phyloP scores from a whole-genome alignment of 176 grass and related monocot genomes.

The Musa troglodytarum region DNA sequence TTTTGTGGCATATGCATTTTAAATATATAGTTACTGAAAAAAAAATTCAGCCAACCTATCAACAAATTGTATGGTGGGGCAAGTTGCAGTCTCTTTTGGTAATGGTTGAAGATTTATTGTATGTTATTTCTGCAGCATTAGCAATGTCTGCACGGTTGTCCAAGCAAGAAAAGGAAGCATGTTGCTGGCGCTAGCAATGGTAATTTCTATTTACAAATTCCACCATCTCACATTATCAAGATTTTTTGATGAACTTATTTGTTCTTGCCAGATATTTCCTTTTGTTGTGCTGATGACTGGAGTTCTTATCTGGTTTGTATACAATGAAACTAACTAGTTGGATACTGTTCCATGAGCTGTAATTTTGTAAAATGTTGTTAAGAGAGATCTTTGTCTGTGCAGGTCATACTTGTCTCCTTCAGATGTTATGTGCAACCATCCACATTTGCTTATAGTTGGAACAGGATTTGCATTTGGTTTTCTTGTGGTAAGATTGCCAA shows the following conservation, averaged over 20 bases:
- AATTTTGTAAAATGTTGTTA: not conserved
- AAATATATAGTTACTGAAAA: too few relatives aligned
- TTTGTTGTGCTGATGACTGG: conserved; percentile 63
- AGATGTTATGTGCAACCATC: conserved; percentile 85
- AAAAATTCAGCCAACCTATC: not conserved
- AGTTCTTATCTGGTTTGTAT: conserved; percentile 71
- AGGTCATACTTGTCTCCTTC: conserved; percentile 85
- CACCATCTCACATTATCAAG: not conserved
- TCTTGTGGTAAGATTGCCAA: conserved; percentile 57
- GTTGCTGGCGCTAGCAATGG: conserved; percentile 82
- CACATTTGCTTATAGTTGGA: conserved; percentile 83
- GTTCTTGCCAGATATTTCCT: conserved; percentile 54
- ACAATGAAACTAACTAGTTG: conserved; percentile 2
- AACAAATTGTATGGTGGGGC: not conserved
- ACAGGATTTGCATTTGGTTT: conserved; percentile 99
- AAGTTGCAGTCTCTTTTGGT: not conserved
- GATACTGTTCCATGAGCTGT: conserved; percentile 8
- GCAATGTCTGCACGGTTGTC: conserved; percentile 77
- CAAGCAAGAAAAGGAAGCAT: conserved; percentile 80
- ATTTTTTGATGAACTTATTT: conserved; percentile 24
- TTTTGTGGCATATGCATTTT: too few relatives aligned
- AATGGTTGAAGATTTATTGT: not conserved
- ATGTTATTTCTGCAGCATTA: conserved; percentile 43
- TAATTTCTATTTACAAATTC: conserved; percentile 22
- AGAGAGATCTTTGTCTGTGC: not conserved